These are phyloP conservation scores for Penstemon eatonii DNA, from an alignment of 257 asterid genomes.

Conservation along the genomic window DNA sequence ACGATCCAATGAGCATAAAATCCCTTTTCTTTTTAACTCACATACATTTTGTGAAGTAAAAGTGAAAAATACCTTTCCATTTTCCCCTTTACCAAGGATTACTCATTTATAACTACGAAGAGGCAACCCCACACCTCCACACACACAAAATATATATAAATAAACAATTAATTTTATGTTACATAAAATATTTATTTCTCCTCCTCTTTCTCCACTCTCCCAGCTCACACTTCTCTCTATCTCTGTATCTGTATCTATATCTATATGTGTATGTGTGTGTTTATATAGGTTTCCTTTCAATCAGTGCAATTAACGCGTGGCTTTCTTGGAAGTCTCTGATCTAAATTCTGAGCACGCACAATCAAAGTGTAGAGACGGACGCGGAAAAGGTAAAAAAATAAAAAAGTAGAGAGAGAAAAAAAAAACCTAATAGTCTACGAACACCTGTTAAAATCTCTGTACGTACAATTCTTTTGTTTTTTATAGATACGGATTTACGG, in stretches of 20 bases:
- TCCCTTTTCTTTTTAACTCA: too few species aligned
- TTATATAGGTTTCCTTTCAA: neutral
- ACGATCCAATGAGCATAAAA: too few species aligned
- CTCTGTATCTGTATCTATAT: conserved; percentile 24
- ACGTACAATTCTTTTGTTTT: conserved; percentile 8
- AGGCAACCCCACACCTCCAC: neutral
- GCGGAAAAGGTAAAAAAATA: conserved; percentile 28
- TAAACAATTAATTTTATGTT: neutral
- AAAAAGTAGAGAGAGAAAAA: conserved; percentile 24
- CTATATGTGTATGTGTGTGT: neutral
- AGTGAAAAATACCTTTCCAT: too few species aligned
- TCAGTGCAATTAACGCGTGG: conserved; percentile 36
- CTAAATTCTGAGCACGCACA: conserved; percentile 40
- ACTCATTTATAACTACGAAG: neutral
- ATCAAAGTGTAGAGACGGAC: conserved; percentile 17
- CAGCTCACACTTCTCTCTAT: conserved; percentile 42
- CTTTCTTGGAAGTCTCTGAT: conserved; percentile 45
- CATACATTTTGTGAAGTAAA: too few species aligned
- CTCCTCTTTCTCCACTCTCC: conserved; percentile 34
- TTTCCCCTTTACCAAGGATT: neutral
- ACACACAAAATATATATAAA: conserved; percentile 24
- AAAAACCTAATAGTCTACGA: conserved; percentile 32
- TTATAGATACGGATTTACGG: conserved; percentile 21
- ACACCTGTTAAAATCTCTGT: conserved; percentile 31
- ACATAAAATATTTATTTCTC: neutral